Base-by-base conservation (phyloP, 257 asterid genomes). In the Coffea eugenioides region DNA sequence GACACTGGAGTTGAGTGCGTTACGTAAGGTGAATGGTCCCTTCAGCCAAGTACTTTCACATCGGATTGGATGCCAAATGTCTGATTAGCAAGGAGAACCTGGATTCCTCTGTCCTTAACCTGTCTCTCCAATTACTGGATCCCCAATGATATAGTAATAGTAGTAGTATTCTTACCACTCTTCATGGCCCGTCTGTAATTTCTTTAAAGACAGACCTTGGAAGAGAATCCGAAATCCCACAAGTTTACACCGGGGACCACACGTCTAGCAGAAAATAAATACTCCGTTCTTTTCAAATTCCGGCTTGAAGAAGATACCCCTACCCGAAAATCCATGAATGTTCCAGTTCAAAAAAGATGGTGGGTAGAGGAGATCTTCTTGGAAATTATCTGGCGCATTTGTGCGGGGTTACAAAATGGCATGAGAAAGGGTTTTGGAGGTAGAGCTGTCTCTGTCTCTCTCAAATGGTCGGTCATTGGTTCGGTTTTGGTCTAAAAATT, bases 31-130 rank as follows among this genome's bases (percentile, higher is more conserved):
- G 71, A 41, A 65, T 79, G 77, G 81, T 83, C 83, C 86, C 77
- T 48, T 36, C 25, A 66, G 56, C 51, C 71, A 64, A 80, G 78
- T 75, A 78, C 51, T 78, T 77, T 41, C 75, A n/a, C 64, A 39
- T 78, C 52, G 80, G 70, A 75, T 66, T 81, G 84, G 85, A 65
- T 75, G 81, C 87, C 82, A 75, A 68, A 78, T 78, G 85, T 81
- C 78, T 75, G 75, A 83, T 71, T 78, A 81, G 46, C 45, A 54
- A 73, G 46, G 56, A 59, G 66, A 65, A 80, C 71, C 77, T 82
- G 73, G 81, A 69, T 73, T 64, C 82, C 51, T 54, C 43, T 82
- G 77, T 77, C 81, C 65, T 73, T 61, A 61, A 59, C 74, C 73
- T 84, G 87, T 68, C 82, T 68, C 78, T 46, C 77, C 74, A 77